phyloP scores from a whole-genome alignment of 352 stramenopile genomes.

The Pythium pyrilobum region DNA sequence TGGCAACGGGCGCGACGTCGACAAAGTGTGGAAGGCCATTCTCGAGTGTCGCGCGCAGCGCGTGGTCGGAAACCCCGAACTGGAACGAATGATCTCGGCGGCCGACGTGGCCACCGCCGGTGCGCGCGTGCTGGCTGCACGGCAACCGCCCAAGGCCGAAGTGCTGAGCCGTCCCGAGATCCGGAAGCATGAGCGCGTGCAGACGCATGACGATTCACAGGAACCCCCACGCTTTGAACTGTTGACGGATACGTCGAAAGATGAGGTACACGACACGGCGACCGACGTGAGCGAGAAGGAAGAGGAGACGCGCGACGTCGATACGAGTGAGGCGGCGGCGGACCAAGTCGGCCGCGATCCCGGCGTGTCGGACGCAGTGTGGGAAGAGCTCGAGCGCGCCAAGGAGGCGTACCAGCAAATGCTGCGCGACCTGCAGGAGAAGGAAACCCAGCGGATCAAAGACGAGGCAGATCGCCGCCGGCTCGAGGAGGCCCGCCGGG shows the following conservation, averaged over 20 bases:
- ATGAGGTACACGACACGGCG: constrained; percentile 1
- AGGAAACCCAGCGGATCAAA: constrained; percentile 14
- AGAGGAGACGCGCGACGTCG: too few species aligned
- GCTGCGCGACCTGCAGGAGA: constrained; percentile 17
- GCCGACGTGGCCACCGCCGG: constrained; percentile 37
- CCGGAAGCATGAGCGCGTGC: neutral
- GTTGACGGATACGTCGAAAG: neutral
- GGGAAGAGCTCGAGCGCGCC: constrained; percentile 56
- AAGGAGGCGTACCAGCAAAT: constrained; percentile 51
- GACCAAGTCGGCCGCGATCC: constrained; percentile 28
- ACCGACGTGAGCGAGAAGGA: constrained; percentile 15
- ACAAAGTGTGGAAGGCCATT: constrained; percentile 58
- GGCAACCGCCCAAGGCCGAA: constrained; percentile 30
- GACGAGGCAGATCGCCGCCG: constrained; percentile 28
- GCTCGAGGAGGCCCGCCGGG: constrained; percentile 23
- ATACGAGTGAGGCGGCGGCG: constrained; percentile 6
- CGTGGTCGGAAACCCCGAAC: constrained; percentile 33
- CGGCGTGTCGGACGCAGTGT: constrained; percentile 56
- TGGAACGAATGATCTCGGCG: constrained; percentile 41
- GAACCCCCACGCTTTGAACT: constrained; percentile 3
- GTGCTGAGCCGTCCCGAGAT: constrained; percentile 23
- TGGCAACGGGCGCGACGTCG: constrained; percentile 70
- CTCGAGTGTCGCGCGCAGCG: constrained; percentile 60
- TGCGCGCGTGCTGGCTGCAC: constrained; percentile 26
- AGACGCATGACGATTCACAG: neutral